These are phyloP conservation scores for Candida jianshihensis DNA, from an alignment of 805 yeast genomes.

Conservation along the genomic window DNA sequence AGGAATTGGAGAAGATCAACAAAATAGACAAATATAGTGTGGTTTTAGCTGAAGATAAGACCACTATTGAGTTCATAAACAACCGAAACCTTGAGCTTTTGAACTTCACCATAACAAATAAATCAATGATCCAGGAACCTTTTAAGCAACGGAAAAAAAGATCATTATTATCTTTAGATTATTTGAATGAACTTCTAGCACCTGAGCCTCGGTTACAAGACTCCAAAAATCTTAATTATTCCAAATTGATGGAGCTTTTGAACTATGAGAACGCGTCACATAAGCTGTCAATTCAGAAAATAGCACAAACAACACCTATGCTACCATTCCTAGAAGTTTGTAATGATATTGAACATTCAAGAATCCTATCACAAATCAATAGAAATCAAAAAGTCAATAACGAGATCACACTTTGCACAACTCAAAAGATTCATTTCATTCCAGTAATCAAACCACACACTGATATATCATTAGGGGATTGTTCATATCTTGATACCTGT, in stretches of 20 bases:
- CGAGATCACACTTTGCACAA: constrained; percentile 15
- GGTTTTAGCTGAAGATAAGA: neutral
- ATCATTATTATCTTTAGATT: neutral
- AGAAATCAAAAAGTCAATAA: constrained; percentile 18
- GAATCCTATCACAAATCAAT: constrained; percentile 15
- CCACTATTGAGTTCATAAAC: constrained; percentile 13
- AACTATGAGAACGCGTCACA: constrained; percentile 33
- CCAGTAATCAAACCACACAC: constrained; percentile 55
- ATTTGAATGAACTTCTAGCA: constrained; percentile 3
- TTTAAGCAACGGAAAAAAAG: too few relatives aligned
- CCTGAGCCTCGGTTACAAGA: constrained; percentile 2
- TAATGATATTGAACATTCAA: constrained; percentile 25
- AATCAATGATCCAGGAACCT: neutral
- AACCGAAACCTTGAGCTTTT: constrained; percentile 8
- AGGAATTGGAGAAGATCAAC: constrained; percentile 3
- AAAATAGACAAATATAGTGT: constrained; percentile 9
- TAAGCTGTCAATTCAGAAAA: constrained; percentile 32
- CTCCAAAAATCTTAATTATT: too few relatives aligned
- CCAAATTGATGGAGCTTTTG: constrained; percentile 14
- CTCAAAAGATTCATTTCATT: constrained; percentile 39
- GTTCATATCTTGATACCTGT: constrained; percentile 91
- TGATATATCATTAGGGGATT: constrained; percentile 72
- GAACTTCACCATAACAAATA: neutral
- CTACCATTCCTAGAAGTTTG: constrained; percentile 47
- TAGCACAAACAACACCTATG: constrained; percentile 29